phyloP scores from a whole-genome alignment of 2,329 filamentous ascomycete genomes.

The Metarhizium sp. region DNA sequence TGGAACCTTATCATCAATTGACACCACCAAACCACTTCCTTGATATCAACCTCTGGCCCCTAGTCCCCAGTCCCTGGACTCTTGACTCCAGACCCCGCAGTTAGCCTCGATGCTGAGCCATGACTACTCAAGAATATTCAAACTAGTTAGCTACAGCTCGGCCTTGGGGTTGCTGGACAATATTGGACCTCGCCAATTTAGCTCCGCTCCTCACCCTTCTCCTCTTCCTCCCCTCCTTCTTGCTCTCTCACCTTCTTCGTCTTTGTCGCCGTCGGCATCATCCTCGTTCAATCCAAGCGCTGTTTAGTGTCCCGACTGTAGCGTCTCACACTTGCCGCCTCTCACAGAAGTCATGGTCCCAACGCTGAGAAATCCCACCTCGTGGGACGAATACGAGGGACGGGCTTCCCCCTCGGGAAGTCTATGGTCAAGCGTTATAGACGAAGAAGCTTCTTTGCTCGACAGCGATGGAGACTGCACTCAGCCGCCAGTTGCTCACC shows the following conservation, averaged over 20 bases:
- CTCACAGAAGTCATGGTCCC: conserved; percentile 3
- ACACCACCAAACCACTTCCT: neutral
- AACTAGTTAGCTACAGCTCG: neutral
- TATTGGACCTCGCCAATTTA: neutral
- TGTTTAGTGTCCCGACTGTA: neutral
- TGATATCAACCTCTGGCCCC: too few species aligned
- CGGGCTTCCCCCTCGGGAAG: conserved; percentile 32
- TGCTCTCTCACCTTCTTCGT: neutral
- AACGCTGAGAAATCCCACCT: conserved; percentile 27
- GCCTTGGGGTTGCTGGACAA: neutral
- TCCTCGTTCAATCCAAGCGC: neutral
- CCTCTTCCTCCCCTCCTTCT: neutral
- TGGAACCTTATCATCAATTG: too few species aligned
- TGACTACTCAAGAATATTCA: neutral
- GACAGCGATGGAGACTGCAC: conserved; percentile 27
- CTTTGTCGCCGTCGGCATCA: neutral
- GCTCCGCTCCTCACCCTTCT: neutral
- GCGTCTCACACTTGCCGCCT: neutral
- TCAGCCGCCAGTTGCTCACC: conserved; percentile 15
- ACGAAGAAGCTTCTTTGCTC: conserved; percentile 36
- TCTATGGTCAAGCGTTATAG: conserved; percentile 30
- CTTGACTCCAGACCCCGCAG: neutral
- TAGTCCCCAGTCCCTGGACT: neutral
- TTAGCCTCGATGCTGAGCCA: neutral
- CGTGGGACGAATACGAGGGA: conserved; percentile 38